Conservation (phyloP, 768 basidiomycete species). For the Amanita pseudoporphyria region DNA sequence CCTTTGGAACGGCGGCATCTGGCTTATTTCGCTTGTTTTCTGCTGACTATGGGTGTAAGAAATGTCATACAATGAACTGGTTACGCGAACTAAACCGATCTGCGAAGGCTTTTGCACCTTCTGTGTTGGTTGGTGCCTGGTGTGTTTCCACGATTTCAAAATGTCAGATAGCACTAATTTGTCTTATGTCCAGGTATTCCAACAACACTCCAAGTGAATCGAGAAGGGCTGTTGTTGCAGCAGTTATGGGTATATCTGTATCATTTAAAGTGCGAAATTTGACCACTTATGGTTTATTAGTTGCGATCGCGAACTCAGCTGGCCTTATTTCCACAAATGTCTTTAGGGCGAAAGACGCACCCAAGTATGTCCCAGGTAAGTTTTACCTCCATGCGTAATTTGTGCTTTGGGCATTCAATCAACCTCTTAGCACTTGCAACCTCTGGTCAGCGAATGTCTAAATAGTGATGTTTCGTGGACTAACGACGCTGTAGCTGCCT, state of each 20-base stretch:
- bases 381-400: not conserved
- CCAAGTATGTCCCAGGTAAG: constrained; percentile 36
- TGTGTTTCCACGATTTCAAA: constrained; percentile 7
- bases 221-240: constrained; percentile 38
- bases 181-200: constrained; percentile 25
- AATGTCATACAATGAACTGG: not conserved
- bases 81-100: not conserved
- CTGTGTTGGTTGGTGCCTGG: constrained; percentile 35
- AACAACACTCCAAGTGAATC: constrained; percentile 43
- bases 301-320: constrained; percentile 37
- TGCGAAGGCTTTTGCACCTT: constrained; percentile 35
- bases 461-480: not conserved
- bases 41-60: constrained; percentile 38
- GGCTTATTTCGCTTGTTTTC: constrained; percentile 47
- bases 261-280: not conserved
- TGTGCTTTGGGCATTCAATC: not conserved
- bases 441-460: constrained; percentile 22
- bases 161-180: not conserved
- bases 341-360: constrained; percentile 40
- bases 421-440: constrained; percentile 28
- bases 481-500: constrained; percentile 24
- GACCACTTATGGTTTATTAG: constrained; percentile 13
- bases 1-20: constrained; percentile 27
- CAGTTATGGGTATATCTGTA: constrained; percentile 34
- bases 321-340: constrained; percentile 45